Evolutionary conservation across 2,329 filamentous ascomycete genomes (phyloP), one percentile per base, ranked within the genome.

Genomic region (Colletotrichum higginsianum): DNA sequence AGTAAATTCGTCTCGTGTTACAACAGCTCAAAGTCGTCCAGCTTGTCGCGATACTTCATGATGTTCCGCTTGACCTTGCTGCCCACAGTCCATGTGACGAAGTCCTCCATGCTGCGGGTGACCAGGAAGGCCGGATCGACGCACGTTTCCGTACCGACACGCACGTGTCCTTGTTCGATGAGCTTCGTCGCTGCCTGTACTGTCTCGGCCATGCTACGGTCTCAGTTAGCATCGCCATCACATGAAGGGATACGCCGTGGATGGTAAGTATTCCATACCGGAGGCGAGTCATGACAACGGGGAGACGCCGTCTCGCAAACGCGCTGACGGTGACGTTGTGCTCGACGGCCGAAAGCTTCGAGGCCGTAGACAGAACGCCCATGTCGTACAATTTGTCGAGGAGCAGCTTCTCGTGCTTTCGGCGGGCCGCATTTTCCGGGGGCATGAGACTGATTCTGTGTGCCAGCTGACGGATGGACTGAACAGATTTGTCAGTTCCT

Each of bases 31-130:
- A 97, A 98, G 83, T 98, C 96, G 83, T 98, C 96, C 83, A 98
- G 83, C 86, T 97, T 94, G 82, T 98, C 95, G 77, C 94, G 91
- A 81, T 98, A 98, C 83, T 94, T 94, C 90, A 98, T 92, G 75
- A 98, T 97, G 80, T 95, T 96, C 80, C 93, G 90, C 92, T 97
- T 98, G 82, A 98, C 95, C 93, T 98, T 98, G 83, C 94, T 97
- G 72, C 94, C 94, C 78, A 97, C 94, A 12, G 96, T 92, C 96
- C 96, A 98, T 0, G 96, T 98, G 21, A 98, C 93, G 80, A 97
- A 98, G 83, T 98, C 96, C 84, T 98, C 96, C 88, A 97, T 94
- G 73, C 91, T 93, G 75, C 95, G 88, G 47, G 94, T 96, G 9
- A 98, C 94, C 64, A 98, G 83, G 78, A 95, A 98, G 0, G 95